Evolutionary conservation across 208 protist species (phyloP), one percentile per base, ranked within the genome.

Genomic region (Acanthamoeba healyi): DNA sequence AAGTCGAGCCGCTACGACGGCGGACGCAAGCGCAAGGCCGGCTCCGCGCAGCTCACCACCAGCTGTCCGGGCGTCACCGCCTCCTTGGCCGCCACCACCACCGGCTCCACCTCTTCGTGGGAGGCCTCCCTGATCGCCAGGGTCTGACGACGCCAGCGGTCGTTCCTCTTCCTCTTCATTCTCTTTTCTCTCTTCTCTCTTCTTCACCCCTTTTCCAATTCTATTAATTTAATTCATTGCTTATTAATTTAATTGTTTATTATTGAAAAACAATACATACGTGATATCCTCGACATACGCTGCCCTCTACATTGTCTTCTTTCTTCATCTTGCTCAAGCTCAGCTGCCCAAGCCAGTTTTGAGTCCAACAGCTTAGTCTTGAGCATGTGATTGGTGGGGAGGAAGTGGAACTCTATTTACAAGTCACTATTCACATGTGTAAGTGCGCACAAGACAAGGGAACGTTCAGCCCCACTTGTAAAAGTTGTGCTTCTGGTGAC

Each of bases 401-500:
- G n/a, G n/a, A n/a, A n/a, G n/a, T n/a, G n/a, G n/a, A n/a, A n/a
- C 44, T 49, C 44, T 49, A 49, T 61, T 4, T 61, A 61, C 54
- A 61, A n/a, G 54, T 26, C 15, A 26, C 15, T 61, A 61, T 61
- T 61, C 19, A 61, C 54, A 61, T 51, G 46, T 15, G 22, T 10
- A 10, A 54, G 15, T 54, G 22, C 1, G 15, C n/a, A n/a, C n/a
- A n/a, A n/a, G n/a, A n/a, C n/a, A n/a, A n/a, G n/a, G n/a, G 49
- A 10, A 26, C 61, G 14, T 34, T 79, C 36, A 79, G 70, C 70
- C 70, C 70, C 70, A 79, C 70, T 79, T 79, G 38, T 79, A 79
- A 17, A 79, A 79, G 70, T 79, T 79, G 70, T 79, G 70, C 70
- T 79, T 79, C 70, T 79, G n/a, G n/a, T 74, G 17, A 29, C n/a